These are phyloP conservation scores for Lolium rigidum DNA, from an alignment of 176 grass and related monocot species.

Conservation along the genomic window DNA sequence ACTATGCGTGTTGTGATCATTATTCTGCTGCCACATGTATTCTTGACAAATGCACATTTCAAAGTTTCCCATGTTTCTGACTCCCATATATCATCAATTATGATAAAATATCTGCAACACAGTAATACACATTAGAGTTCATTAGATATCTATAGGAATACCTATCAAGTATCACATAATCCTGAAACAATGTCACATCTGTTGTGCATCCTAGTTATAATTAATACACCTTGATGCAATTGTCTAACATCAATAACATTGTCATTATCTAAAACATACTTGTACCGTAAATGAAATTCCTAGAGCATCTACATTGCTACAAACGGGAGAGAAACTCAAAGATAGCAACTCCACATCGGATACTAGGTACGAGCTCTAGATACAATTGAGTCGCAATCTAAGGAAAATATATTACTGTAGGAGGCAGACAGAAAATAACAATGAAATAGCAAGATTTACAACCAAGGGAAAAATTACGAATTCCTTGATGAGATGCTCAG, in stretches of 20 bases:
- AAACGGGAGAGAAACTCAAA: too few species aligned
- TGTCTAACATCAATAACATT: background rate
- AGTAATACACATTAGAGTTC: background rate
- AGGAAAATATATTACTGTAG: too few species aligned
- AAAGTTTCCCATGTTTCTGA: slow-evolving; percentile 17
- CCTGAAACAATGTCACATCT: background rate
- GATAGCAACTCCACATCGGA: background rate
- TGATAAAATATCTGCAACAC: slow-evolving; percentile 22
- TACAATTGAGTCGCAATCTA: too few species aligned
- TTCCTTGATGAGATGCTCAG: too few species aligned
- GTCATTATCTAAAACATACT: slow-evolving; percentile 1
- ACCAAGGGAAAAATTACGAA: too few species aligned
- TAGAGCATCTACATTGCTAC: background rate
- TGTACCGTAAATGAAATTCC: background rate
- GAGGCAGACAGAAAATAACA: too few species aligned
- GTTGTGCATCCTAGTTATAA: background rate
- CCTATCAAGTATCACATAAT: background rate
- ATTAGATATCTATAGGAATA: background rate
- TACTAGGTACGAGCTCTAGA: too few species aligned
- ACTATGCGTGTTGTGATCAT: slow-evolving; percentile 34
- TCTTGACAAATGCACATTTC: slow-evolving; percentile 29
- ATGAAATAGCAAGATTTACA: too few species aligned
- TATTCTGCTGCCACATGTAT: slow-evolving; percentile 26
- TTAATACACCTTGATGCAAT: background rate
- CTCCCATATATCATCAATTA: slow-evolving; percentile 45